Conservation (phyloP, 495 filamentous ascomycete genomes). For the Penicillium simplicissimum region DNA sequence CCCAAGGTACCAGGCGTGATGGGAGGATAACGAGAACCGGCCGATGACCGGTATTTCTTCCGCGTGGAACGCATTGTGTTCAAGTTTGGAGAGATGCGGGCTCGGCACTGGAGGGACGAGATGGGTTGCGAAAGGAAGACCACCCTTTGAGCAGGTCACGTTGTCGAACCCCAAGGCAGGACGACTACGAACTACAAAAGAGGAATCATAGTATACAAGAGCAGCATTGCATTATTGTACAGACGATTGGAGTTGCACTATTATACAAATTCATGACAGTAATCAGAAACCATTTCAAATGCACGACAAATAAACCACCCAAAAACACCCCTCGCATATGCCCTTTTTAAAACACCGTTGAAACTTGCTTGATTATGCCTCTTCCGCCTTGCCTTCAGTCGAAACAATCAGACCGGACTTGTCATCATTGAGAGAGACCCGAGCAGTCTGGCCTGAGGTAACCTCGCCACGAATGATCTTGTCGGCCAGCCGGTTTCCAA, state of each 20-base stretch:
- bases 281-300: constrained; percentile 22
- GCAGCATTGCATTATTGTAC: constrained; percentile 16
- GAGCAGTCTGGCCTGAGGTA: constrained; percentile 68
- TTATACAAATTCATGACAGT: constrained; percentile 20
- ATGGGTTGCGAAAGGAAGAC: background rate
- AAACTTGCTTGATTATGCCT: constrained; percentile 14
- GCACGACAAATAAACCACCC: constrained; percentile 4
- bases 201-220: background rate
- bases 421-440: constrained; percentile 59
- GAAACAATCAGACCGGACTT: constrained; percentile 39
- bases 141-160: constrained; percentile 10
- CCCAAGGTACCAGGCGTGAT: constrained; percentile 19
- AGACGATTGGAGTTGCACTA: constrained; percentile 11
- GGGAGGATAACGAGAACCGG: constrained; percentile 9
- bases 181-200: background rate
- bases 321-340: constrained; percentile 8
- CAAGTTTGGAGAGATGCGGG: background rate
- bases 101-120: background rate
- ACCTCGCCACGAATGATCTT: constrained; percentile 87
- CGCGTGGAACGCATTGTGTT: constrained; percentile 19
- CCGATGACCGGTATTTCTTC: constrained; percentile 28
- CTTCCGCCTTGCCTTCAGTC: constrained; percentile 20
- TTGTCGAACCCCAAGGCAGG: background rate
- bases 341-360: constrained; percentile 3
- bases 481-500: constrained; percentile 85